Evolutionary conservation across 78 protist genomes (phyloP), one percentile per base, ranked within the genome.

Genomic region (Dictyostelium purpureum): DNA sequence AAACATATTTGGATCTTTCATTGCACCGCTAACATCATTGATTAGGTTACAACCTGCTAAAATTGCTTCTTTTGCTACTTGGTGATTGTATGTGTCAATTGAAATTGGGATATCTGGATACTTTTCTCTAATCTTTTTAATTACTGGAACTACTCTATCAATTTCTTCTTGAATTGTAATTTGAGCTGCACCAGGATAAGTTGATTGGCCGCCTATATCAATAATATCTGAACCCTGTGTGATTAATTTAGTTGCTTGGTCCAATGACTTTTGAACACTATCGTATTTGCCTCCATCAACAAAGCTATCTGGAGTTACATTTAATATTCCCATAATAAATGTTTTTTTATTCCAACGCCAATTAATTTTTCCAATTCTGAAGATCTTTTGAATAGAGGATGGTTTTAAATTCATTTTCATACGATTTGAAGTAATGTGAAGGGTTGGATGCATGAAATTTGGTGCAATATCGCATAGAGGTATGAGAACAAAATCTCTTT

Each of bases 261-360:
- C 57, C 10, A 75, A 16, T n/a, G 87, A 76, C n/a, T 10, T 51
- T 0, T 6, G 51, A 0, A 63, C 1, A 14, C n/a, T 14, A 31
- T 35, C 11, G 33, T 21, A 82, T 66, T 33, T 42, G 21, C 95
- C 95, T 54, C 97, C 97, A 82, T 96, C 97, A 28, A 69, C 33
- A 78, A 96, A 96, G 28, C 94, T 82, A 63, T 96, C 97, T 2
- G 97, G 96, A 21, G 97, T 96, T 18, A 77, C 87, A 78, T 96
- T 96, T 38, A 96, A 66, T 19, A 96, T 56, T 59, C 96, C 97
- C 97, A 94, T 94, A 69, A 96, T 66, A n/a, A 28, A 73, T n/a
- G 96, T 96, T 33, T 70, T 57, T 0, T 54, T 59, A 21, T 77
- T 89, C 79, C 65, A 67, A 43, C 59, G 63, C 59, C 80, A 88